phyloP scores from a whole-genome alignment of 2,329 filamentous ascomycete genomes.

The Metarhizium sp. region DNA sequence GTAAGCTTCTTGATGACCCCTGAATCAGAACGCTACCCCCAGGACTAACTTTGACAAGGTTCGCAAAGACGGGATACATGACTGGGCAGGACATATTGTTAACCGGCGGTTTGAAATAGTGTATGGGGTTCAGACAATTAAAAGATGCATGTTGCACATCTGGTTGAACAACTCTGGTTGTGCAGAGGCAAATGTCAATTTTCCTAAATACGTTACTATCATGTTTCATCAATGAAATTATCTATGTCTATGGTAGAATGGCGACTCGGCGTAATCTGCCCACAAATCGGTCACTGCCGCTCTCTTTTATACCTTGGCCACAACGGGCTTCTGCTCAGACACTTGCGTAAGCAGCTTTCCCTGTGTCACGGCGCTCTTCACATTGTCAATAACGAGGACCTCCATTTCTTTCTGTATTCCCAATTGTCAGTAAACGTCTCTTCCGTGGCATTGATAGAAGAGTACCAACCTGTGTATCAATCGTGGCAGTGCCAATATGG shows the following conservation, averaged over 20 bases:
- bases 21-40: background rate
- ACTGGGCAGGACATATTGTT: conserved; percentile 8
- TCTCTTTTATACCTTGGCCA: background rate
- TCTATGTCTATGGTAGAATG: background rate
- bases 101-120: conserved; percentile 3
- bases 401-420: conserved; percentile 16
- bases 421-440: background rate
- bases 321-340: conserved; percentile 5
- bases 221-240: background rate
- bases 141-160: background rate
- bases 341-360: conserved; percentile 11
- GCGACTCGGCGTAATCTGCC: background rate
- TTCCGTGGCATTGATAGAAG: background rate
- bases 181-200: background rate
- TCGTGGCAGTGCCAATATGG: conserved; percentile 58
- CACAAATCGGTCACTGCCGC: background rate
- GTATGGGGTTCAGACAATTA: background rate
- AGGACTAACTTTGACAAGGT: conserved; percentile 1
- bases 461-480: conserved; percentile 29
- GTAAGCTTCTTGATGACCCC: background rate
- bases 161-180: no score
- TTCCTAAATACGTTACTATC: background rate
- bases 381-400: conserved; percentile 19
- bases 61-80: conserved; percentile 7
- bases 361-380: conserved; percentile 19